Evolutionary conservation across 1,284 basidiomycete genomes (phyloP).

Genomic region (Vanrija sp.): DNA sequence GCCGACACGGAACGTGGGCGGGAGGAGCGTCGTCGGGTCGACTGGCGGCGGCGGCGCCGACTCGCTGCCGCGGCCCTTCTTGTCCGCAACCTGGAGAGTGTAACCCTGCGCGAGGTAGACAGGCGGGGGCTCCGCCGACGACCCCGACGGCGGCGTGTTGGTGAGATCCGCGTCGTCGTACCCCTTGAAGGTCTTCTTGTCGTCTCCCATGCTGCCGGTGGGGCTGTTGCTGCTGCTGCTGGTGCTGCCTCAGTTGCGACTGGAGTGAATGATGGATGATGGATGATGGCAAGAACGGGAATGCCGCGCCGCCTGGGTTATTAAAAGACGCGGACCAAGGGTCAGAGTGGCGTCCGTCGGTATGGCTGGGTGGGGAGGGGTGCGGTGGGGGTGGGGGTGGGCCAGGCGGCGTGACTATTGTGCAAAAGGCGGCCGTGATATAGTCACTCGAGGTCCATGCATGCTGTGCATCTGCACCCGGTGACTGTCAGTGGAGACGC

Average conservation of each 20-base stretch:
- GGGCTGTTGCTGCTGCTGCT: too few species aligned
- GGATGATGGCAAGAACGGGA: not conserved
- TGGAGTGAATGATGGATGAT: not conserved
- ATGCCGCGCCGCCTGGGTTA: too few species aligned
- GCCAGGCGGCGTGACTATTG: too few species aligned
- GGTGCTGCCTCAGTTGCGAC: not conserved
- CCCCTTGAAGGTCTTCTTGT: not conserved
- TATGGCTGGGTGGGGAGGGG: too few species aligned
- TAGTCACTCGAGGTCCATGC: too few species aligned
- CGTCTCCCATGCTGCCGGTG: not conserved
- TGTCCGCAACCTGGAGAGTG: not conserved
- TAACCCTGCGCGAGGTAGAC: not conserved
- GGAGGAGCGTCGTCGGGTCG: slow-evolving; percentile 21
- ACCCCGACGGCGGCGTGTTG: not conserved
- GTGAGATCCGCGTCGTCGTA: not conserved
- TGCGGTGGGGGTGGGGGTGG: too few species aligned
- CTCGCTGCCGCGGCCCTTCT: not conserved
- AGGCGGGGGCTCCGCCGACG: too few species aligned
- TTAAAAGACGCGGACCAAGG: too few species aligned
- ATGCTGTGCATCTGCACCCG: too few species aligned
- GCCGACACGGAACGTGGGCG: slow-evolving; percentile 16
- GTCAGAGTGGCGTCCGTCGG: too few species aligned
- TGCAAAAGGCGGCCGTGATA: too few species aligned
- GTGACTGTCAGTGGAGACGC: too few species aligned
- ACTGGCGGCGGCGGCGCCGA: slow-evolving; percentile 1